Percentiles rank a stretch among this genome's conserved stretches.
Evolutionary conservation across 768 basidiomycete genomes (phyloP).

Genomic region (Leccinum subgranulosum): DNA sequence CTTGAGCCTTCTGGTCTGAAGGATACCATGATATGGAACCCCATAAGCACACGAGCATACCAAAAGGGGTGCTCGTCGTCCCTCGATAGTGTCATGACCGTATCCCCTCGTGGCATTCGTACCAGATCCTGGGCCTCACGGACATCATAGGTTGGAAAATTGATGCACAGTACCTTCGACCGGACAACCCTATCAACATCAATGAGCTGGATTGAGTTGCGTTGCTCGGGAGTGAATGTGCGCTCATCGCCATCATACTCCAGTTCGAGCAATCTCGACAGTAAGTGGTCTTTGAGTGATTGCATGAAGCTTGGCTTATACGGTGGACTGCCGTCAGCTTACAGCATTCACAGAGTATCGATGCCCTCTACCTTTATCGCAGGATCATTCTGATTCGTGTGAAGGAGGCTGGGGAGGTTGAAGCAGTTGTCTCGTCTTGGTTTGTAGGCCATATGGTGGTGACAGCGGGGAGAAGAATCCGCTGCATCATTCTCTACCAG

Average conservation of each 20-base stretch:
- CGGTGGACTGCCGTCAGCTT: no score
- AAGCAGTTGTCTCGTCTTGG: neutral
- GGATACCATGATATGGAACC: neutral
- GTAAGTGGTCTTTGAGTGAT: slow-evolving; percentile 21
- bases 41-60: neutral
- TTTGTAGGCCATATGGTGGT: neutral
- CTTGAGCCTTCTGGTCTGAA: neutral
- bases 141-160: slow-evolving; percentile 22
- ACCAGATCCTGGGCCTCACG: neutral
- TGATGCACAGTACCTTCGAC: neutral
- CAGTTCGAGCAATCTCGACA: slow-evolving; percentile 6
- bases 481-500: neutral
- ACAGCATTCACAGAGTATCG: no score
- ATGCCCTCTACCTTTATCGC: neutral
- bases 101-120: neutral
- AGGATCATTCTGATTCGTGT: neutral
- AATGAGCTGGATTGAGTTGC: neutral
- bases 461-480: neutral
- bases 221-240: slow-evolving; percentile 3
- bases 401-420: neutral
- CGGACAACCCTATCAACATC: neutral
- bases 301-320: slow-evolving; percentile 13
- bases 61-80: neutral
- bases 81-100: neutral
- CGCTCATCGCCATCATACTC: slow-evolving; percentile 17